Base-by-base conservation (phyloP, 2,329 filamentous ascomycete species). In the Fusarium praegraminearum region DNA sequence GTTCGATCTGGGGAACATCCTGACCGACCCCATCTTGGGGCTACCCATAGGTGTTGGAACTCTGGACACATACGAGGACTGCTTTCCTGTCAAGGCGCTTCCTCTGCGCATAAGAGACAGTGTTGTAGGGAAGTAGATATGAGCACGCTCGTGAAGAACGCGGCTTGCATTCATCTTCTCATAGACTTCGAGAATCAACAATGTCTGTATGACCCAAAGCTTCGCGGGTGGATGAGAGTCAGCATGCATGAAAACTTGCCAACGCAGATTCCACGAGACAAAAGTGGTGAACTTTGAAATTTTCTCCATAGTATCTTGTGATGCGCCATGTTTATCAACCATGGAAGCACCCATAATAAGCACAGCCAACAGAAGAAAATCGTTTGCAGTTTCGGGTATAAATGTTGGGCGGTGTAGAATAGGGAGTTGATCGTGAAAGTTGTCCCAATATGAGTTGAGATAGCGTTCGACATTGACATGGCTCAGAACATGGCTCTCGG, bases 181-280 rank as follows among this genome's bases (percentile, higher is more conserved):
- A 24, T 76, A 76, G 0, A 76, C 72, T 26, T 76, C 73, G 2
- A 76, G 44, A 13, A 76, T 71, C 7, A 76, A 60, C 2, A 76
- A 62, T 11, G 74, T 75, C 20, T 76, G 74, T 4, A 76, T 76
- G 8, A 76, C 74, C 74, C 74, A 76, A 16, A 76, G 55, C 24
- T 75, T 75, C 12, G 73, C 73, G 24, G 73, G 73, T 11, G 73
- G 73, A 33, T 75, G 73, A 12, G 73, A 75, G 35, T 75, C 73
- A 12, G 73, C 73, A 18, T 75, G 73, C 73, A 75, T 75, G 51
- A 75, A 75, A 5, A 75, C 73, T 36, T 75, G 73, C 73, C 73
- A 75, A 8, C 73, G 69, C 1, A 75, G 56, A 26, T 75, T 75
- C 73, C 73, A 75, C 3, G 73, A 75, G 7, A 75, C 73, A 35